Evolutionary conservation across 371 early-diverging fungal genomes (phyloP).

Genomic region (Syncephalis fuscata): DNA sequence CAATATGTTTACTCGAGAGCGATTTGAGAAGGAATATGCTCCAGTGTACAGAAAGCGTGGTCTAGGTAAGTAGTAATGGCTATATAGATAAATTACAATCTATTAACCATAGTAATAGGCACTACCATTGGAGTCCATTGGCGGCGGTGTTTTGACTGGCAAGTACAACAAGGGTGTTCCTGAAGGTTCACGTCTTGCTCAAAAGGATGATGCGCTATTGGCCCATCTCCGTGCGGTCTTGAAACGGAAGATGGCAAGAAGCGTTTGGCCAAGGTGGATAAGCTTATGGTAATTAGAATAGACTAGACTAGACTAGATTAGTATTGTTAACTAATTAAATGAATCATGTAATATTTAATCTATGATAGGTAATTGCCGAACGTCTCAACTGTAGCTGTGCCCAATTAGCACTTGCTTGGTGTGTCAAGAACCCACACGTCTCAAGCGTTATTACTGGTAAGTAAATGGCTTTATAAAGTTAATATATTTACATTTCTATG

Average conservation of each 20-base stretch:
- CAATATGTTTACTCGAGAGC: slow-evolving; percentile 70
- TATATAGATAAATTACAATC: too few relatives aligned
- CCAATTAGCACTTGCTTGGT: slow-evolving; percentile 74
- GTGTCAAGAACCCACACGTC: slow-evolving; percentile 34
- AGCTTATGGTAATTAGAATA: slow-evolving; percentile 10
- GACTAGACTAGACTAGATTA: too few relatives aligned
- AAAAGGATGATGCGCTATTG: slow-evolving; percentile 43
- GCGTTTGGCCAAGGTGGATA: slow-evolving; percentile 25
- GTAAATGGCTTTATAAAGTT: slow-evolving; percentile 3
- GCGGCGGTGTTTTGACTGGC: slow-evolving; percentile 56
- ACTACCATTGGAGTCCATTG: slow-evolving; percentile 71
- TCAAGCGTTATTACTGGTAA: slow-evolving; percentile 11
- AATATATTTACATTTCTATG: background rate
- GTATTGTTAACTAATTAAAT: background rate
- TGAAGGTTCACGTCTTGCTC: slow-evolving; percentile 45
- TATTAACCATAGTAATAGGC: too few relatives aligned
- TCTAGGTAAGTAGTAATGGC: too few relatives aligned
- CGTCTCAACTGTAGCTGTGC: slow-evolving; percentile 45
- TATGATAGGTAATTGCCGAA: slow-evolving; percentile 33
- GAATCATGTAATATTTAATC: too few relatives aligned
- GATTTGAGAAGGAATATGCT: slow-evolving; percentile 57
- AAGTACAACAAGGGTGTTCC: slow-evolving; percentile 67
- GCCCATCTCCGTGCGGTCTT: slow-evolving; percentile 33
- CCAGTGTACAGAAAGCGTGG: slow-evolving; percentile 50
- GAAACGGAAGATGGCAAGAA: slow-evolving; percentile 40